Evolutionary conservation across 2,329 filamentous ascomycete species (phyloP).

Genomic region (Canariomyces notabilis): DNA sequence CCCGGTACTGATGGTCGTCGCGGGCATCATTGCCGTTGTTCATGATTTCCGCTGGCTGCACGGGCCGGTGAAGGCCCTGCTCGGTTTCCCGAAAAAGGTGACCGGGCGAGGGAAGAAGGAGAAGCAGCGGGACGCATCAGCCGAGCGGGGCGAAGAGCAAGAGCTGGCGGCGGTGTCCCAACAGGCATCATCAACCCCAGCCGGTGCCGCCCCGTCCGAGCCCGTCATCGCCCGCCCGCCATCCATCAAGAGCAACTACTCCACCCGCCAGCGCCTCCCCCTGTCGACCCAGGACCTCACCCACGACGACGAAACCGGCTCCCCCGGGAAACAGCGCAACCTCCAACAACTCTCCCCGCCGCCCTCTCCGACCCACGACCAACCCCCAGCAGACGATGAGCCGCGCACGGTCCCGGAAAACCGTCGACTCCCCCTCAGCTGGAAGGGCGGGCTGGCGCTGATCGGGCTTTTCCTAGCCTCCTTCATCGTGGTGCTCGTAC

Average conservation of each 20-base stretch:
- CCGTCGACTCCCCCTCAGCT: constrained; percentile 38
- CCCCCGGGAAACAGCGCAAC: no score
- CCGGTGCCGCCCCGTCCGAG: neutral
- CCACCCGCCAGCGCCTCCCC: constrained; percentile 6
- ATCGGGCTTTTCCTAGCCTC: constrained; percentile 47
- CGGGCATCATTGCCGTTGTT: constrained; percentile 47
- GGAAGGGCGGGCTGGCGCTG: constrained; percentile 39
- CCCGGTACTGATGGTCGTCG: constrained; percentile 55
- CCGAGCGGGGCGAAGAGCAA: neutral
- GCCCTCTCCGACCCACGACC: neutral
- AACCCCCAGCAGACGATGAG: constrained; percentile 16
- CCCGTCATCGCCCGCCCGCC: neutral
- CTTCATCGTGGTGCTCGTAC: constrained; percentile 53
- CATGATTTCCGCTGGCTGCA: constrained; percentile 54
- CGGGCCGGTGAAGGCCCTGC: constrained; percentile 27
- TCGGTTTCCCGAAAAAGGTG: neutral
- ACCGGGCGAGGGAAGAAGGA: neutral
- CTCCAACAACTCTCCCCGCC: neutral
- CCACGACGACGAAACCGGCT: neutral
- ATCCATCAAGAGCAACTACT: neutral
- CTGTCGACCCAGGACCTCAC: neutral
- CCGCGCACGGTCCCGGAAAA: constrained; percentile 32
- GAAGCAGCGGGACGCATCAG: neutral
- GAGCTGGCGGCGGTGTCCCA: neutral
- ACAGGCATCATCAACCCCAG: neutral